Evolutionary conservation across 2,329 filamentous ascomycete species (phyloP).

Genomic region (Nemania sp.): DNA sequence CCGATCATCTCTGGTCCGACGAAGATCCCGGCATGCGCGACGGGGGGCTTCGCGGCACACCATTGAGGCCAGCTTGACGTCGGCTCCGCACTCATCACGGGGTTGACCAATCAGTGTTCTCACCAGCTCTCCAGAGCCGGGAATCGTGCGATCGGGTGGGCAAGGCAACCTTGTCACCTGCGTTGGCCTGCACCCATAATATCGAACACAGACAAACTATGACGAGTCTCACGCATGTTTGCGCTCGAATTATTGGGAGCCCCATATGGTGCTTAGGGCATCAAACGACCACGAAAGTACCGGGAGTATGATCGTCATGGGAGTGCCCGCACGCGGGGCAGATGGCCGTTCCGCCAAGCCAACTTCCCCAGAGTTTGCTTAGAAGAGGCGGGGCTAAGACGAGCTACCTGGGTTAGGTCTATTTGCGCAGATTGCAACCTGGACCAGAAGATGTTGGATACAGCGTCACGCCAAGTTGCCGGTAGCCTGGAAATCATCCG

Average conservation of each 20-base stretch:
- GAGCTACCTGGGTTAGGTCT: slow-evolving; percentile 8
- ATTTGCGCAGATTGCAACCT: slow-evolving; percentile 9
- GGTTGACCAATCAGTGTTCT: slow-evolving; percentile 10
- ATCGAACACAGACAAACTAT: slow-evolving; percentile 8
- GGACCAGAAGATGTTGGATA: slow-evolving; percentile 13
- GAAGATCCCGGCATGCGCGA: background rate
- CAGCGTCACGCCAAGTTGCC: slow-evolving; percentile 25
- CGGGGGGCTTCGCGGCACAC: background rate
- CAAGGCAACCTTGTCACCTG: slow-evolving; percentile 18
- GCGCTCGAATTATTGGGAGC: background rate
- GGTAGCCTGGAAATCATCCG: slow-evolving; percentile 14
- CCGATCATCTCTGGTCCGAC: background rate
- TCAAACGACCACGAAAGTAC: slow-evolving; percentile 4
- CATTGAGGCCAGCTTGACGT: slow-evolving; percentile 1
- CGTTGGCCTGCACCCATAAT: background rate
- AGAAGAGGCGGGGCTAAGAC: slow-evolving; percentile 28
- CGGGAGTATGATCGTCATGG: slow-evolving; percentile 11
- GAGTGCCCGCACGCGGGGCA: slow-evolving; percentile 17
- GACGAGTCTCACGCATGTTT: slow-evolving; percentile 8
- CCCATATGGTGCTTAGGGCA: slow-evolving; percentile 17
- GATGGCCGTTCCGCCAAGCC: slow-evolving; percentile 19
- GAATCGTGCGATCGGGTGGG: slow-evolving; percentile 10
- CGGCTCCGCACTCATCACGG: slow-evolving; percentile 10
- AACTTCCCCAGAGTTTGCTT: slow-evolving; percentile 24
- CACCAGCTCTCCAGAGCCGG: too few relatives aligned